A percentile compares a stretch with the other conserved stretches of the same genome.
Conservation (phyloP, 2,329 filamentous ascomycete species). For the Aspergillus sp. region DNA sequence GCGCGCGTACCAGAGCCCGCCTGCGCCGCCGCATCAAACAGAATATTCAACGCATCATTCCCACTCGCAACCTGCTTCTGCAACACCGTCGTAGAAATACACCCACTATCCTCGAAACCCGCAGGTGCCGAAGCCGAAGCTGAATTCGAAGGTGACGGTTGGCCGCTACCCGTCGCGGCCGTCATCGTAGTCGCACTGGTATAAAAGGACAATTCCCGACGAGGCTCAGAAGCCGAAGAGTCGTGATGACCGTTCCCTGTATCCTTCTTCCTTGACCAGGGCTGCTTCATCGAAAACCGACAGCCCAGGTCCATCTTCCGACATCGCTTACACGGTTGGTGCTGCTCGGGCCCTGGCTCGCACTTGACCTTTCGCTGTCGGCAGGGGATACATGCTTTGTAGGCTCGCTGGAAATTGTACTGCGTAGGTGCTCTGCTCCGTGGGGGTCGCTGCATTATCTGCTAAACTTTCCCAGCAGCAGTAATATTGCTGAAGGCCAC, state of each 20-base stretch:
- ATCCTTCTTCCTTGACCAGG: conserved; percentile 21
- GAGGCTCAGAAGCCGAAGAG: too few species aligned
- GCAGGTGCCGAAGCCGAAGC: neutral
- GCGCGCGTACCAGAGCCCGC: conserved; percentile 33
- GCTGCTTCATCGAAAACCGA: conserved; percentile 32
- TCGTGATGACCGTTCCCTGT: too few species aligned
- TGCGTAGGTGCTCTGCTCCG: conserved; percentile 18
- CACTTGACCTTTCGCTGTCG: conserved; percentile 48
- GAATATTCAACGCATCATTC: conserved; percentile 50
- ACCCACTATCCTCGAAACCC: neutral
- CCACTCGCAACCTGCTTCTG: conserved; percentile 51
- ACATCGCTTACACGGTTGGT: conserved; percentile 42
- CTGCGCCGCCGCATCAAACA: conserved; percentile 49
- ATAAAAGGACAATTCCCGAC: too few species aligned
- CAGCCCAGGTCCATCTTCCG: conserved; percentile 45
- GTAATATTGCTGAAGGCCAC: too few species aligned
- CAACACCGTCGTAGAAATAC: conserved; percentile 43
- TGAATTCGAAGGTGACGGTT: too few species aligned
- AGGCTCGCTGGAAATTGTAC: conserved; percentile 45
- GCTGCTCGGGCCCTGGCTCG: conserved; percentile 29
- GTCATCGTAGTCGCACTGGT: too few species aligned
- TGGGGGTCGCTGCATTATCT: conserved; percentile 7
- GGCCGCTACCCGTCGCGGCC: too few species aligned
- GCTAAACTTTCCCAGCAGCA: too few species aligned
- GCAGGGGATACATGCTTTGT: conserved; percentile 50